These are phyloP conservation scores for Rubia peregrina DNA, from an alignment of 305 asterid genomes.

Conservation along the genomic window DNA sequence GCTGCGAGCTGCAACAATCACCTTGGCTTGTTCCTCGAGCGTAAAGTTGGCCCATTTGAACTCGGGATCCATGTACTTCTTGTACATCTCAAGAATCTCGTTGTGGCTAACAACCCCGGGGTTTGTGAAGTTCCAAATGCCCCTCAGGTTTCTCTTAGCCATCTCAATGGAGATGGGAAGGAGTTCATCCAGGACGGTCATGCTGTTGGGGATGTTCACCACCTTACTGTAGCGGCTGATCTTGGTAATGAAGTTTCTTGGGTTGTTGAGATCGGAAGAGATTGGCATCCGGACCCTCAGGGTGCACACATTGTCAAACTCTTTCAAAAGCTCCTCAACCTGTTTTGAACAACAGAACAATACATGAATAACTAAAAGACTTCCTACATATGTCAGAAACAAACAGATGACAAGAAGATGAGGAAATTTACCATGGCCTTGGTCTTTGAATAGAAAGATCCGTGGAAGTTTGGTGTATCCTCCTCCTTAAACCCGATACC, in stretches of 20 bases:
- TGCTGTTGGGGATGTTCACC: constrained; percentile 93
- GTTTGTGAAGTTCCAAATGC: constrained; percentile 92
- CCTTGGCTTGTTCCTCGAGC: constrained; percentile 92
- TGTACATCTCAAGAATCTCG: constrained; percentile 84
- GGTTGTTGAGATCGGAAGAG: constrained; percentile 78
- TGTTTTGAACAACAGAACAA: constrained; percentile 22
- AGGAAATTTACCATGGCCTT: constrained; percentile 70
- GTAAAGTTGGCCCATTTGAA: constrained; percentile 71
- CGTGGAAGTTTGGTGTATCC: constrained; percentile 71
- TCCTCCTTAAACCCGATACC: constrained; percentile 83
- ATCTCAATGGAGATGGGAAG: constrained; percentile 89
- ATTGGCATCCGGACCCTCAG: constrained; percentile 93
- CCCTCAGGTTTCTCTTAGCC: constrained; percentile 89
- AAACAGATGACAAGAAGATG: not conserved
- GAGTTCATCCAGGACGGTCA: constrained; percentile 92
- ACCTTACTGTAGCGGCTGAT: constrained; percentile 71
- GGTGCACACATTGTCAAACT: constrained; percentile 82
- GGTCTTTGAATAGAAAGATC: constrained; percentile 94
- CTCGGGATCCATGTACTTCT: constrained; percentile 53
- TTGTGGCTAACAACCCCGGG: constrained; percentile 91
- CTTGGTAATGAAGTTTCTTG: constrained; percentile 93
- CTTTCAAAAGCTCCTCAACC: constrained; percentile 86
- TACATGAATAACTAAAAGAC: constrained; percentile 1
- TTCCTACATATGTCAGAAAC: constrained; percentile 2
- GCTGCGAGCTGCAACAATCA: constrained; percentile 77